Conservation (phyloP, 495 filamentous ascomycete genomes). For the Physcia stellaris region DNA sequence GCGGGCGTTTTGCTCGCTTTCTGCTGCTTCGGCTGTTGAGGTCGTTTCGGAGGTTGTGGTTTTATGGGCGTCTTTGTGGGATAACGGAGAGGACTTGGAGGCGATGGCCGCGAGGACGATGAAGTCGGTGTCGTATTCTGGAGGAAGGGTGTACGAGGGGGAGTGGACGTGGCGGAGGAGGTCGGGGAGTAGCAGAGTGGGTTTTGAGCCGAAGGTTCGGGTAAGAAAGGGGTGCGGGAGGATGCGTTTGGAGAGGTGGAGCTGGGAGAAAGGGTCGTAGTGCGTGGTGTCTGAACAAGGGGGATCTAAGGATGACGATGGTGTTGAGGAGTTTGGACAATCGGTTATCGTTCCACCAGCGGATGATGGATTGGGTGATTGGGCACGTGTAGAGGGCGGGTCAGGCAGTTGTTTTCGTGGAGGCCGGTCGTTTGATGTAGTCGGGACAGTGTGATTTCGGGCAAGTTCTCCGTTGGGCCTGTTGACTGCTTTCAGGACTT, state of each 20-base stretch:
- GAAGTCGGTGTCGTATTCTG: conserved; percentile 72
- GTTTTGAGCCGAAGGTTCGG: conserved; percentile 58
- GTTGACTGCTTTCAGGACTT: conserved; percentile 35
- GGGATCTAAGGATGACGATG: conserved; percentile 1
- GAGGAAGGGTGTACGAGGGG: conserved; percentile 75
- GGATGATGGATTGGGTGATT: conserved; percentile 1
- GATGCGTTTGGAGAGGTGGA: conserved; percentile 76
- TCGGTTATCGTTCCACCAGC: no score
- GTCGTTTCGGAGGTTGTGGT: conserved; percentile 24
- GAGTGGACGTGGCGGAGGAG: conserved; percentile 68
- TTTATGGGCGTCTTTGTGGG: conserved; percentile 43
- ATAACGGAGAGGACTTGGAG: conserved; percentile 66
- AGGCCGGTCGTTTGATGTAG: neutral
- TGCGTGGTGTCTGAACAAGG: conserved; percentile 22
- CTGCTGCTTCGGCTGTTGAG: conserved; percentile 28
- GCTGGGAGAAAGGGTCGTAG: conserved; percentile 76
- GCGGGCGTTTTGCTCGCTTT: conserved; percentile 40
- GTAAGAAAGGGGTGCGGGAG: conserved; percentile 67
- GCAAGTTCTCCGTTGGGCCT: conserved; percentile 19
- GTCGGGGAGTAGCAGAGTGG: conserved; percentile 63
- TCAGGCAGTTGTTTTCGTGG: conserved; percentile 8
- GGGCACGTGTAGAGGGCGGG: conserved; percentile 4
- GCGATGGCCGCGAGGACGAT: conserved; percentile 80
- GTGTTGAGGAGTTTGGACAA: neutral
- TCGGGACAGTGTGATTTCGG: conserved; percentile 39